Conservation (phyloP, 345 rosid genomes). For the Garcia nutans region DNA sequence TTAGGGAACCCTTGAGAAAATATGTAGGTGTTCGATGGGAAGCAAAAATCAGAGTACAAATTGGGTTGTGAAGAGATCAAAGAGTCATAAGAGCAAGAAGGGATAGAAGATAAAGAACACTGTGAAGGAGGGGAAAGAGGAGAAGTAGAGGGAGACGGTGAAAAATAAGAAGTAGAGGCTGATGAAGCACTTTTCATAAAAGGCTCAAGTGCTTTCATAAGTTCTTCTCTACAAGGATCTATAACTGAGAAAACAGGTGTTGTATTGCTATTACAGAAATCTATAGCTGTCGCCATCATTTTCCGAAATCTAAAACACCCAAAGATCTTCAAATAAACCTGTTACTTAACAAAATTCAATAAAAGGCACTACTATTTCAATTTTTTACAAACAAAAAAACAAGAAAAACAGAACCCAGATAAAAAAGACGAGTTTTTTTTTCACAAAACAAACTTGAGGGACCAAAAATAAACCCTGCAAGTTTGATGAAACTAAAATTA, state of each 20-base stretch:
- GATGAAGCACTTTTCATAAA: constrained; percentile 20
- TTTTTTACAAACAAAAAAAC: not conserved
- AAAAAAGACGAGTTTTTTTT: too few relatives aligned
- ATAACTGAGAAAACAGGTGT: constrained; percentile 29
- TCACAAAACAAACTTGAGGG: constrained; percentile 38
- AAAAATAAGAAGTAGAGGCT: not conserved
- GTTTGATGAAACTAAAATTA: constrained; percentile 20
- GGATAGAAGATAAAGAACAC: not conserved
- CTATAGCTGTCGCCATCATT: constrained; percentile 54
- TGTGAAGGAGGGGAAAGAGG: not conserved
- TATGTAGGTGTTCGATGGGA: constrained; percentile 26
- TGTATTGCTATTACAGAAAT: constrained; percentile 39
- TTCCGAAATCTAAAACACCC: not conserved
- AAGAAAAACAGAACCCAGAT: not conserved
- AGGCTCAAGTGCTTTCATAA: constrained; percentile 51
- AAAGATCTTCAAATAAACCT: constrained; percentile 14
- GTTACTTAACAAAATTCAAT: constrained; percentile 30
- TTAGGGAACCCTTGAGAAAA: constrained; percentile 26
- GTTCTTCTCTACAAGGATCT: constrained; percentile 56
- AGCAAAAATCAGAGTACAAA: constrained; percentile 26
- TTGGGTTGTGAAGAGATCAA: constrained; percentile 13
- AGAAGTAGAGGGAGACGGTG: not conserved
- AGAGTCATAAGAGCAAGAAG: constrained; percentile 1
- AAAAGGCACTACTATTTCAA: constrained; percentile 18
- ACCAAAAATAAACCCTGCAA: constrained; percentile 48